Base-by-base conservation (phyloP, 228 moss, liverwort and hornwort genomes). In the Sphagnum magellanicum region DNA sequence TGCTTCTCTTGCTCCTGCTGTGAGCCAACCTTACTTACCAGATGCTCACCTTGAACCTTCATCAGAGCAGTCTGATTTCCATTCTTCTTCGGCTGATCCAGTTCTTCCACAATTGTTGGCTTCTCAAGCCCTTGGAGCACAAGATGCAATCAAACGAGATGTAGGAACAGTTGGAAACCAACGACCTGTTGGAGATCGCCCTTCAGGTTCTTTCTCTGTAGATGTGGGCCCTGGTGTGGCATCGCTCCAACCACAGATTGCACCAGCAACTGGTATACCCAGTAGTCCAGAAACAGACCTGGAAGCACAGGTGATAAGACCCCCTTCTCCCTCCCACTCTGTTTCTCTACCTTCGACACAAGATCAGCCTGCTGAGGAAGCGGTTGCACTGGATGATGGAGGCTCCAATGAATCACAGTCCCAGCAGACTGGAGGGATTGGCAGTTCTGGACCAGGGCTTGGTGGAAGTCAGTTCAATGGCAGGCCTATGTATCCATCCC, bases 31-130 rank as follows among this genome's bases (percentile, higher is more conserved):
- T 10, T 84, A 83, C 68, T 52, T 79, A 8, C 79, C 72, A 60
- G 77, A 84, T 16, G 51, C 62, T 8, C 60, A 75, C 6, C 75
- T 63, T 72, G 68, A 50, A 63, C 64, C 78, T 50, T 73, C 77
- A 17, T 75, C 90, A 13, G 87, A 81, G 53, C 81, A 88, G 9
- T 87, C 93, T 32, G 98, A 91, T 61, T 94, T 93, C 52, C 90
- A 93, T 74, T 93, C 93, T 6, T 93, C 93, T 12, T 87, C 85
- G 59, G 72, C 91, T 50, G 93, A 93, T 70, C 90, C 98, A 48
- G 98, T 98, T 14, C 90, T 93, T 59, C 89, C 90, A 74, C 84
- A 88, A 4, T 85, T 82, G 13, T 79, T 84, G 14, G 97, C 90
- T 76, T 71, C 77, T 46, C 83, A 85, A 48, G 76, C 80, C 15